These are phyloP conservation scores for Penicillium verhagenii DNA, from an alignment of 495 filamentous ascomycete genomes.

Conservation along the genomic window DNA sequence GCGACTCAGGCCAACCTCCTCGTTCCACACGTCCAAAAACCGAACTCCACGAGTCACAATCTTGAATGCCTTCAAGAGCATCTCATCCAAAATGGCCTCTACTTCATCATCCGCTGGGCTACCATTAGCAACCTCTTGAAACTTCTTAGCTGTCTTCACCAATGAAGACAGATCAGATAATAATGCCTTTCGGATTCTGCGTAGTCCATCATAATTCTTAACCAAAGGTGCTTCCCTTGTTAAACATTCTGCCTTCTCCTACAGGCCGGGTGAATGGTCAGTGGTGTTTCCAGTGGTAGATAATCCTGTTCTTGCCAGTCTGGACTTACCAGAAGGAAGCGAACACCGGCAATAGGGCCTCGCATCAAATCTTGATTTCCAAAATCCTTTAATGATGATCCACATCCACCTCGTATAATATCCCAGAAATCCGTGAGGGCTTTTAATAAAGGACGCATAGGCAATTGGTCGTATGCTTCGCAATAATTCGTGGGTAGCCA, in stretches of 20 bases:
- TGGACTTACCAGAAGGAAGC: slow-evolving; percentile 76
- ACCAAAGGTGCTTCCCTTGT: slow-evolving; percentile 76
- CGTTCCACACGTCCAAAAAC: slow-evolving; percentile 88
- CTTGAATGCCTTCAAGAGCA: slow-evolving; percentile 90
- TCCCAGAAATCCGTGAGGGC: slow-evolving; percentile 93
- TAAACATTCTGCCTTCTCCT: slow-evolving; percentile 88
- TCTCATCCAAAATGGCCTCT: slow-evolving; percentile 81
- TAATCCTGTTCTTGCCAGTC: not conserved
- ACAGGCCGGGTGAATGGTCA: slow-evolving; percentile 3
- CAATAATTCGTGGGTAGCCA: slow-evolving; percentile 99
- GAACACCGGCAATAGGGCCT: slow-evolving; percentile 88
- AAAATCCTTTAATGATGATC: slow-evolving; percentile 68
- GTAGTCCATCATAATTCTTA: slow-evolving; percentile 69
- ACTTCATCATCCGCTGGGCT: slow-evolving; percentile 56
- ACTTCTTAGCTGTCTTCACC: slow-evolving; percentile 79
- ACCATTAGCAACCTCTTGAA: slow-evolving; percentile 63
- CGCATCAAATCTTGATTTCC: slow-evolving; percentile 87
- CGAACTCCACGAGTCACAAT: slow-evolving; percentile 87
- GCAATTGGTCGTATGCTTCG: slow-evolving; percentile 83
- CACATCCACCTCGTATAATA: slow-evolving; percentile 67
- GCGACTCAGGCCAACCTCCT: slow-evolving; percentile 64
- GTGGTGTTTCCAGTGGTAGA: no score
- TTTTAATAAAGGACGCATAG: slow-evolving; percentile 80
- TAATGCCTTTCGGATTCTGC: slow-evolving; percentile 78
- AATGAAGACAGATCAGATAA: slow-evolving; percentile 85